Conservation (phyloP, 441 rosid genomes). For the Viola pubescens region DNA sequence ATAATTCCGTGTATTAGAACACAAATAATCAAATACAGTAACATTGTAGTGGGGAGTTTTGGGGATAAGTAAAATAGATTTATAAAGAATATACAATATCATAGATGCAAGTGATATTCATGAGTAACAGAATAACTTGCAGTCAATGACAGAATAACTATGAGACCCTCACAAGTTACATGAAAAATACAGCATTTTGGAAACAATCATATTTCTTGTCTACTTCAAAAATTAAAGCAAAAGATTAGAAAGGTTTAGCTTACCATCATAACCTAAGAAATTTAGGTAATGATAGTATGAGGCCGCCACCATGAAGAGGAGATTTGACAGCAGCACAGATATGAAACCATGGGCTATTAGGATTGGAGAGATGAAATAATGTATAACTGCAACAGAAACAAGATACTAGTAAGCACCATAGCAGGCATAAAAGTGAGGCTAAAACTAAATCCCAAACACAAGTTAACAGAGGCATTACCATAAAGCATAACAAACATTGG, state of each 20-base stretch:
- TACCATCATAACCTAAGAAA: constrained; percentile 95
- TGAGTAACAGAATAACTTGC: too few species aligned
- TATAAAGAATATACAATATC: too few species aligned
- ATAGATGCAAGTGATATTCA: too few species aligned
- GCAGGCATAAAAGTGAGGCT: constrained; percentile 4
- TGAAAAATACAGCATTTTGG: too few species aligned
- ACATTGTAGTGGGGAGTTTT: too few species aligned
- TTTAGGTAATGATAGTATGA: constrained; percentile 95
- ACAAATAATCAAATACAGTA: too few species aligned
- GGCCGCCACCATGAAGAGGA: constrained; percentile 87
- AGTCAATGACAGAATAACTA: background rate
- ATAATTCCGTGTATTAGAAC: too few species aligned
- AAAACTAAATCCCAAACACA: constrained; percentile 4
- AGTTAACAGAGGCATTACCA: constrained; percentile 41
- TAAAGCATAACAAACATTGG: constrained; percentile 90
- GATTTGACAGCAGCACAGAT: constrained; percentile 70
- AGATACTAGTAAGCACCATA: constrained; percentile 10
- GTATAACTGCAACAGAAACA: constrained; percentile 57
- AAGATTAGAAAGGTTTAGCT: constrained; percentile 18
- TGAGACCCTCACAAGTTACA: background rate
- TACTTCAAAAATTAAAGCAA: background rate
- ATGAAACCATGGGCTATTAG: constrained; percentile 80
- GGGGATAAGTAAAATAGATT: too few species aligned
- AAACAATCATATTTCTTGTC: background rate
- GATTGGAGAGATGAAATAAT: constrained; percentile 82